phyloP scores from a whole-genome alignment of 805 yeast genomes.

The Lachancea waltii region DNA sequence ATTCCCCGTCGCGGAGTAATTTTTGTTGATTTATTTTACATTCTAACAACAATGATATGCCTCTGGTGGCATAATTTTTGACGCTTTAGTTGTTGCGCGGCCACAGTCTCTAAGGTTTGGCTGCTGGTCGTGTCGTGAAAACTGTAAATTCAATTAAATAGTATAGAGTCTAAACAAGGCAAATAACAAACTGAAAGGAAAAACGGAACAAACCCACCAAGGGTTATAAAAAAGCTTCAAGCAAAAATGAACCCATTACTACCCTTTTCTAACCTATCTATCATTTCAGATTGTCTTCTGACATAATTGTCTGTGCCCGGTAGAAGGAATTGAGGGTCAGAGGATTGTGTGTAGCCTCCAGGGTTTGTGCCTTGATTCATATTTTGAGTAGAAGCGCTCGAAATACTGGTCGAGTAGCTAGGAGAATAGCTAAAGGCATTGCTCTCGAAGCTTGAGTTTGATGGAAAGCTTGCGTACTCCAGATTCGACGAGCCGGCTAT shows the following conservation, averaged over 20 bases:
- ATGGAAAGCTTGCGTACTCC: conserved; percentile 2
- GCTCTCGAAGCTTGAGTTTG: neutral
- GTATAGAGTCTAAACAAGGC: neutral
- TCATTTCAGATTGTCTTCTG: conserved; percentile 10
- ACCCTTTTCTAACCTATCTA: conserved; percentile 22
- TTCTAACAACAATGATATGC: too few species aligned
- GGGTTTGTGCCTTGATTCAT: neutral
- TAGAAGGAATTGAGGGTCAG: conserved; percentile 10
- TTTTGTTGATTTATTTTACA: too few species aligned
- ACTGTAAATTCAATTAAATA: neutral
- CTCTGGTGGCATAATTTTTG: too few species aligned
- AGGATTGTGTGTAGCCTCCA: neutral
- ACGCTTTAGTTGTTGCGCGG: too few species aligned
- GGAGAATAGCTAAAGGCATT: conserved; percentile 6
- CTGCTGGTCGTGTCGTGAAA: too few species aligned
- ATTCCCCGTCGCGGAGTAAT: conserved; percentile 25
- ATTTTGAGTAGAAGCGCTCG: neutral
- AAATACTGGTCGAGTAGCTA: neutral
- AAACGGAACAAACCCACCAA: too few species aligned
- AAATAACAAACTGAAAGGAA: neutral
- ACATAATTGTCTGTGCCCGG: conserved; percentile 11
- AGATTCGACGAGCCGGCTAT: conserved; percentile 6
- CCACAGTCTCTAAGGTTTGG: too few species aligned
- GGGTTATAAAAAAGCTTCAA: too few species aligned
- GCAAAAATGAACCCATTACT: conserved; percentile 23